phyloP scores from a whole-genome alignment of 179 eudicot species.

The Sideroxylon spinosum region DNA sequence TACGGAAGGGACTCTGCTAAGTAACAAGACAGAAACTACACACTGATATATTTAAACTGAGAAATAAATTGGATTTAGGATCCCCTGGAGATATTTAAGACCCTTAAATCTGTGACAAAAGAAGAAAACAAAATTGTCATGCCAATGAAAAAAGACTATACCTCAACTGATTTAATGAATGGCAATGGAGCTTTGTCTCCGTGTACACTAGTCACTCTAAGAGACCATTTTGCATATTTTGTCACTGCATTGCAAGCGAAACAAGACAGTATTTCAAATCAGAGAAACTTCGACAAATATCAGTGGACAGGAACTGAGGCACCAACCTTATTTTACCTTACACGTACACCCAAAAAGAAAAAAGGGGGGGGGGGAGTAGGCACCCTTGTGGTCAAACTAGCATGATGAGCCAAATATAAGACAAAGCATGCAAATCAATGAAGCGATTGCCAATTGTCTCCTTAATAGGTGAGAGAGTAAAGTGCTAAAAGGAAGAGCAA shows the following conservation, averaged over 20 bases:
- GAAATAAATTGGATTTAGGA: constrained; percentile 5
- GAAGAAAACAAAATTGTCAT: neutral
- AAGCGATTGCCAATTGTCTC: constrained; percentile 1
- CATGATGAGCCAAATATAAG: neutral
- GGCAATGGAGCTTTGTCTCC: constrained; percentile 60
- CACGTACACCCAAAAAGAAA: neutral
- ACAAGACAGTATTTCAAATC: neutral
- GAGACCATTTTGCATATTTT: constrained; percentile 55
- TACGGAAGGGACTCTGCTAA: neutral
- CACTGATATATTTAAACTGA: neutral
- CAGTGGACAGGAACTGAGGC: neutral
- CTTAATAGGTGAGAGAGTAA: neutral
- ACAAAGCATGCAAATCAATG: neutral
- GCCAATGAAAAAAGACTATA: constrained; percentile 13
- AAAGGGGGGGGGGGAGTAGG: neutral
- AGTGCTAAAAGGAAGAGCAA: neutral
- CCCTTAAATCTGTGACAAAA: neutral
- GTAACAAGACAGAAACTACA: neutral
- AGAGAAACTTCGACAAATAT: neutral
- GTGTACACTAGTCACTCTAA: constrained; percentile 52
- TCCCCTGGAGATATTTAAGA: neutral
- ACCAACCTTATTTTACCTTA: neutral
- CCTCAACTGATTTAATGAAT: constrained; percentile 53
- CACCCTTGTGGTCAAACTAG: neutral
- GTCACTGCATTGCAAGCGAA: constrained; percentile 37